Evolutionary conservation across 2,329 filamentous ascomycete species (phyloP), one percentile per base, ranked within the genome.

Genomic region (Colletotrichum scovillei): DNA sequence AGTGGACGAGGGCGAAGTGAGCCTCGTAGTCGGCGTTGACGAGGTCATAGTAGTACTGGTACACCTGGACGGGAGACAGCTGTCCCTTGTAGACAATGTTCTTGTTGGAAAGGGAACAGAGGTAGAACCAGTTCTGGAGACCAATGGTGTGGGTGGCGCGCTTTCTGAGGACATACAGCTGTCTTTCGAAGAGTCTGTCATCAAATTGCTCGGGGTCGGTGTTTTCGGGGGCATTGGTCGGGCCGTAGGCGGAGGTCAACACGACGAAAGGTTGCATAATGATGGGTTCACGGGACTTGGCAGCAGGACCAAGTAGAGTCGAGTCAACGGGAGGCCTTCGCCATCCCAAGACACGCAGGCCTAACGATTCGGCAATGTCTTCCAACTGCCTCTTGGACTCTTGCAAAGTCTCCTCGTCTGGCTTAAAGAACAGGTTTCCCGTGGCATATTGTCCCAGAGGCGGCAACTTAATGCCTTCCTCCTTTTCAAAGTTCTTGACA

Each of bases 21-120:
- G 93, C 95, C 87, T 98, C 95, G 84, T 97, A 98, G 83, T 98
- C 96, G 77, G 97, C 96, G 78, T 97, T 97, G 77, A 98, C 94
- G 82, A 98, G 86, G 86, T 98, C 96, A 84, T 98, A 94, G 86
- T 97, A 98, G 87, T 98, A 98, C 82, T 97, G 93, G 86, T 98
- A 98, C 65, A 98, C 96, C 87, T 98, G 96, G 35, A 96, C 91
- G 28, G 96, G 96, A 57, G 96, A 93, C 77, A 98, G 88, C 83
- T 98, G 97, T 76, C 96, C 96, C 89, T 98, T 98, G 90, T 98
- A 98, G 74, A 98, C 94, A 85, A 98, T 98, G 87, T 98, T 98
- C 86, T 95, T 95, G 91, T 98, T 98, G 84, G 92, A 97, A 77
- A 98, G 87, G 63, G 95, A 98, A 89, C 96, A 98, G 72, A 98